Evolutionary conservation across 768 basidiomycete species (phyloP), one percentile per base, ranked within the genome.

Genomic region (Floccularia luteovirens): DNA sequence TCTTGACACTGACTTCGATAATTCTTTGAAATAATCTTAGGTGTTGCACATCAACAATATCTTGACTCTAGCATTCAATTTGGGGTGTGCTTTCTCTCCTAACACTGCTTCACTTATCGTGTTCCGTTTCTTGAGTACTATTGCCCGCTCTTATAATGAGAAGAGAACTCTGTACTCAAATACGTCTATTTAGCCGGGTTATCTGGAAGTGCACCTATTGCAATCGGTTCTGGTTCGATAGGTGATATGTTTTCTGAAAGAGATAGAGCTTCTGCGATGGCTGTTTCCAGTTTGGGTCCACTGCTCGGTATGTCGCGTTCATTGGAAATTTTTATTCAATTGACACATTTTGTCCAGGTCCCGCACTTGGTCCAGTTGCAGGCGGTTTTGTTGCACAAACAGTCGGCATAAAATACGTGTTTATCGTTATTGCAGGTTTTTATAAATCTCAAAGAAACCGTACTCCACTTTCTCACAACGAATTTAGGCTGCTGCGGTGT

Each of bases 31-130:
- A 30, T 3, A 14, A 17, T 3, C 32, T 5, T 39, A 81, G 79
- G 67, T 86, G 20, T 60, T 86, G 27, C 82, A 88, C 51, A 68
- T 83, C 19, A 62, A 63, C 12, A 86, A 83, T 44, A 23, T 85
- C 5, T 57, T 80, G 39, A 83, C 75, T 46, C 46, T 82, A 16
- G 69, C 57, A 4, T 82, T 87, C 57, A 80, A 69, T 42, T 50
- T 87, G 3, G 84, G 76, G 2, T 87, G 85, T 52, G 82, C 80
- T 0, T 77, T 78, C 49, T 69, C 82, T 6, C 81, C 82, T 2
- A 75, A 56, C 10, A 66, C 69, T 3, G 66, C 58, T 0, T 41
- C 70, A 3, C 63, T 89, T 25, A 72, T 87, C 21, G 75, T 50
- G 3, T 82, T 88, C 57, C 81, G 85, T 31, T 74, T 87, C 52